phyloP scores from a whole-genome alignment of 257 asterid genomes.

The Striga asiatica region DNA sequence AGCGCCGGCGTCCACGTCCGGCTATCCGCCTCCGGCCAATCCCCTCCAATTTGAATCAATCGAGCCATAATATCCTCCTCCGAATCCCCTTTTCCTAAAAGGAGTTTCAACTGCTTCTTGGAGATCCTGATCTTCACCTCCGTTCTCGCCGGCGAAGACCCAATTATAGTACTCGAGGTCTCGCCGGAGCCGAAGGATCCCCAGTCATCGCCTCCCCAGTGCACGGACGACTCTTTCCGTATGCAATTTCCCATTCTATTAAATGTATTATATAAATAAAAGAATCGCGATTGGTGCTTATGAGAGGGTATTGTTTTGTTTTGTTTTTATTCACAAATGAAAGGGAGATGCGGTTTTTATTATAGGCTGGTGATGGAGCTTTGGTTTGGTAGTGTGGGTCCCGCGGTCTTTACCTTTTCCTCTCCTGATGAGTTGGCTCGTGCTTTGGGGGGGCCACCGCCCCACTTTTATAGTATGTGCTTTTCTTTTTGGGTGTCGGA shows the following conservation, averaged over 20 bases:
- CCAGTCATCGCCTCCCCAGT: constrained; percentile 74
- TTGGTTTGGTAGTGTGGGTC: too few species aligned
- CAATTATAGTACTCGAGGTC: too few species aligned
- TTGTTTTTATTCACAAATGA: neutral
- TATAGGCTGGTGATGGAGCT: neutral
- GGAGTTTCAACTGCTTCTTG: constrained; percentile 35
- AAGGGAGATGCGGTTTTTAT: neutral
- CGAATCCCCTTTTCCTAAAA: constrained; percentile 24
- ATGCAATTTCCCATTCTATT: constrained; percentile 50
- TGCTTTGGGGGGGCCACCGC: constrained; percentile 3
- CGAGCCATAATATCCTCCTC: constrained; percentile 24
- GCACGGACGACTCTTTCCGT: constrained; percentile 29
- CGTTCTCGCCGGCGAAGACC: constrained; percentile 5
- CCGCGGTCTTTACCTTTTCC: neutral
- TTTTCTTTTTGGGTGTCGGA: neutral
- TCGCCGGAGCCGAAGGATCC: constrained; percentile 22
- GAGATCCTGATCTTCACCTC: constrained; percentile 50
- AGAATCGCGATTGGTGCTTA: too few species aligned
- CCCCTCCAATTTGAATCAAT: constrained; percentile 14
- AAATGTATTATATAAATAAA: too few species aligned
- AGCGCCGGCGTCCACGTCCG: constrained; percentile 41
- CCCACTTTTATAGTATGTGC: neutral
- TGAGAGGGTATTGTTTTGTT: neutral
- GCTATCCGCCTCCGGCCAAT: constrained; percentile 18
- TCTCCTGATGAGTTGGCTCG: neutral